Conservation (phyloP, 2,329 filamentous ascomycete genomes). For the Pseudogymnoascus sp. region DNA sequence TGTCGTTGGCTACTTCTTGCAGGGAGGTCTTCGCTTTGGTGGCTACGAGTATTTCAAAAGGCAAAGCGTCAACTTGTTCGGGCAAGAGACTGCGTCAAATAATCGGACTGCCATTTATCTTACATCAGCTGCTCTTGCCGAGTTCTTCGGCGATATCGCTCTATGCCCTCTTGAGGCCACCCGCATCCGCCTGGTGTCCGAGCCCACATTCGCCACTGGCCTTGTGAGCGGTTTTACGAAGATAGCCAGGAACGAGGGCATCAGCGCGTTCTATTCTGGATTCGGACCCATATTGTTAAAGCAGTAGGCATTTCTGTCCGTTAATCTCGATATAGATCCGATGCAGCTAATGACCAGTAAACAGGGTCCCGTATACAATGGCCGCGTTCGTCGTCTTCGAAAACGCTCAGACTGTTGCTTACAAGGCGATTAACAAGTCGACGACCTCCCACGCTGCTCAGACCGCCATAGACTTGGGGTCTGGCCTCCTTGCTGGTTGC, state of each 20-base stretch:
- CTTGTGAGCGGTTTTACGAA: slow-evolving; percentile 71
- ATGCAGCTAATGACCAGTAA: slow-evolving; percentile 19
- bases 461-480: slow-evolving; percentile 72
- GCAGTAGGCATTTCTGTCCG: slow-evolving; percentile 46
- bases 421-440: slow-evolving; percentile 61
- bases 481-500: slow-evolving; percentile 72
- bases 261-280: slow-evolving; percentile 82
- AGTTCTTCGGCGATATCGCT: slow-evolving; percentile 68
- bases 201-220: slow-evolving; percentile 76
- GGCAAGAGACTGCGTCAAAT: slow-evolving; percentile 66
- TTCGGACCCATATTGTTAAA: slow-evolving; percentile 83
- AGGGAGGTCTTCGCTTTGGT: slow-evolving; percentile 88
- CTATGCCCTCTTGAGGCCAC: slow-evolving; percentile 89
- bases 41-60: slow-evolving; percentile 97
- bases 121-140: slow-evolving; percentile 54
- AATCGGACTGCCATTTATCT: slow-evolving; percentile 79
- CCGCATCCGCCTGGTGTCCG: slow-evolving; percentile 84
- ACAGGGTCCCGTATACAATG: slow-evolving; percentile 84
- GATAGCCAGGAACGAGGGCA: slow-evolving; percentile 73
- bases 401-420: slow-evolving; percentile 71
- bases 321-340: not conserved
- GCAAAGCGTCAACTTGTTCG: slow-evolving; percentile 72
- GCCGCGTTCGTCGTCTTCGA: slow-evolving; percentile 92
- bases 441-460: slow-evolving; percentile 58
- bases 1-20: slow-evolving; percentile 84